Evolutionary conservation across 352 stramenopile genomes (phyloP).

Genomic region (Globisporangium middletonii): DNA sequence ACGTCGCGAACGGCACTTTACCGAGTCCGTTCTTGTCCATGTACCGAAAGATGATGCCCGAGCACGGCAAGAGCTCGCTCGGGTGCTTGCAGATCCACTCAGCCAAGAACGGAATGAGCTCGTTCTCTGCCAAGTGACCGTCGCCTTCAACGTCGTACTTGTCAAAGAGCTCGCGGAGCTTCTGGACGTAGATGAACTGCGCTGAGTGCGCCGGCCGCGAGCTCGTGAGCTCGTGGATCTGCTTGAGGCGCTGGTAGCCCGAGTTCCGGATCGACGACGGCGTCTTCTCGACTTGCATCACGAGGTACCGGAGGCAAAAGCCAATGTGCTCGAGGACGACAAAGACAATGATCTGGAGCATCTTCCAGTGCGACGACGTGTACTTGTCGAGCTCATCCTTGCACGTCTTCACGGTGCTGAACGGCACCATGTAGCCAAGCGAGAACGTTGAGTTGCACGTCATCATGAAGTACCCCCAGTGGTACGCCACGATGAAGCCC

Average conservation of each 20-base stretch:
- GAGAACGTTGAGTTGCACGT: constrained; percentile 70
- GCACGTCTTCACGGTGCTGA: constrained; percentile 41
- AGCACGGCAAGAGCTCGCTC: constrained; percentile 70
- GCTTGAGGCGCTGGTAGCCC: constrained; percentile 69
- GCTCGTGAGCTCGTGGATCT: constrained; percentile 70
- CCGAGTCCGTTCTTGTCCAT: constrained; percentile 85
- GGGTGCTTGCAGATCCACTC: constrained; percentile 84
- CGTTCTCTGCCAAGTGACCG: constrained; percentile 57
- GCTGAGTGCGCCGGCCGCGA: constrained; percentile 43
- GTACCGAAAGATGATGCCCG: constrained; percentile 81
- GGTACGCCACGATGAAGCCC: constrained; percentile 79
- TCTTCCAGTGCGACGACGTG: constrained; percentile 46
- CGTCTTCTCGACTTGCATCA: constrained; percentile 73
- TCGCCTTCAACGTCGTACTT: constrained; percentile 65
- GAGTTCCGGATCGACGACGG: constrained; percentile 67
- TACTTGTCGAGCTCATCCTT: constrained; percentile 14
- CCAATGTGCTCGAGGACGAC: constrained; percentile 76
- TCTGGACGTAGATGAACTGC: constrained; percentile 83
- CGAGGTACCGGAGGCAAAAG: constrained; percentile 81
- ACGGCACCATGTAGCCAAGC: constrained; percentile 69
- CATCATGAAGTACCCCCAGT: constrained; percentile 75
- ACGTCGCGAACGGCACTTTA: constrained; percentile 76
- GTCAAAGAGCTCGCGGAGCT: constrained; percentile 75
- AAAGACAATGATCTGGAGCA: constrained; percentile 80
- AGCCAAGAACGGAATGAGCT: constrained; percentile 68